Conservation (phyloP, 78 protist genomes). For the Chrysochromulina parva region DNA sequence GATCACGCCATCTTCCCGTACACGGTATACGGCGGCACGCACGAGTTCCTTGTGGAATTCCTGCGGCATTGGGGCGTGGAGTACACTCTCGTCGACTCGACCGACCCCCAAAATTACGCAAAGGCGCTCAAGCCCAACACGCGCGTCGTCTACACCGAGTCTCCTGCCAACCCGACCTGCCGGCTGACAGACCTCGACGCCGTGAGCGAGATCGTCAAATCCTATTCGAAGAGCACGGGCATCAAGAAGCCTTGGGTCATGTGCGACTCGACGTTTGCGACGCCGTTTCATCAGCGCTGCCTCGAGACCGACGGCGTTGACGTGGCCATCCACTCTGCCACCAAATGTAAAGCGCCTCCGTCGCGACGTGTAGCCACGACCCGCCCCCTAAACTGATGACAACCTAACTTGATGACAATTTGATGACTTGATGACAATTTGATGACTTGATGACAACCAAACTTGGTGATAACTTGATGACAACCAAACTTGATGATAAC, state of each 20-base stretch:
- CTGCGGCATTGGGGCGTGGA: conserved; percentile 25
- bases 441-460: too few relatives aligned
- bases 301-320: conserved; percentile 37
- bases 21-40: conserved; percentile 72
- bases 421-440: too few relatives aligned
- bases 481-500: too few relatives aligned
- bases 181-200: conserved; percentile 63
- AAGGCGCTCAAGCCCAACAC: conserved; percentile 63
- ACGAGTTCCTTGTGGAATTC: conserved; percentile 37
- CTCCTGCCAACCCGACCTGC: conserved; percentile 75
- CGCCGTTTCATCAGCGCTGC: conserved; percentile 55
- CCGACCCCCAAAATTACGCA: conserved; percentile 29
- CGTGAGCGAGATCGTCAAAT: conserved; percentile 32
- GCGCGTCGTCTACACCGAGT: conserved; percentile 68
- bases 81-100: conserved; percentile 41
- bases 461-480: too few relatives aligned
- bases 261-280: conserved; percentile 76
- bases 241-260: neutral
- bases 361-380: too few relatives aligned
- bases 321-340: conserved; percentile 59
- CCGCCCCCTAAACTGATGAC: too few relatives aligned
- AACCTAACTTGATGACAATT: too few relatives aligned
- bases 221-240: neutral
- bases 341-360: conserved; percentile 38
- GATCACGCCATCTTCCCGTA: conserved; percentile 63